Percentiles rank a stretch among this genome's conserved stretches.
phyloP scores from a whole-genome alignment of 2,329 filamentous ascomycete species.

The Verticillium tricorpus region DNA sequence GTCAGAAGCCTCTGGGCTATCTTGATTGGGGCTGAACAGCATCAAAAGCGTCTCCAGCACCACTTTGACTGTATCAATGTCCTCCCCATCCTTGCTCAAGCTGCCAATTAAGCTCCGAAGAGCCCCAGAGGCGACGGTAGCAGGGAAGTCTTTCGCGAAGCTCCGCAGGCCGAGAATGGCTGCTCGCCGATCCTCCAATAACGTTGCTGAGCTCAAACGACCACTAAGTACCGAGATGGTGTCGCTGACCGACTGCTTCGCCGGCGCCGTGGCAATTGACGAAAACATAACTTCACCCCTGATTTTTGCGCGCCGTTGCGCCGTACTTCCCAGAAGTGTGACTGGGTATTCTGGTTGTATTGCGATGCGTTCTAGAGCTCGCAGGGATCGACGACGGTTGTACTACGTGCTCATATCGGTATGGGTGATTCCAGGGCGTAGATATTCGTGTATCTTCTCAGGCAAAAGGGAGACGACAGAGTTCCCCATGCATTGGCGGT shows the following conservation, averaged over 20 bases:
- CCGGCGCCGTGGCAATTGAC: slow-evolving; percentile 67
- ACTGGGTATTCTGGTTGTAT: not conserved
- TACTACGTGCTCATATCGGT: not conserved
- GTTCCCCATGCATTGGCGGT: not conserved
- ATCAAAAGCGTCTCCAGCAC: slow-evolving; percentile 92
- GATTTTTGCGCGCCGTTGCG: not conserved
- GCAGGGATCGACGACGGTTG: not conserved
- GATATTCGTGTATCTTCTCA: not conserved
- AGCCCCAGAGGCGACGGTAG: slow-evolving; percentile 91
- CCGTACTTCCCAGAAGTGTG: not conserved
- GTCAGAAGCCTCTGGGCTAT: slow-evolving; percentile 87
- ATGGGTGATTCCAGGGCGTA: not conserved
- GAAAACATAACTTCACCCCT: slow-evolving; percentile 49
- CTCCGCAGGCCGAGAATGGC: slow-evolving; percentile 90
- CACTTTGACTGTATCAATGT: slow-evolving; percentile 94
- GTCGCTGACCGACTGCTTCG: slow-evolving; percentile 92
- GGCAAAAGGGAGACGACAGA: not conserved
- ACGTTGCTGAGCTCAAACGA: slow-evolving; percentile 80
- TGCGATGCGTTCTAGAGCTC: not conserved
- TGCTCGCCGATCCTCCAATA: slow-evolving; percentile 90
- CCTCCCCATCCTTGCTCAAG: slow-evolving; percentile 81
- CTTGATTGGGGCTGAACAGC: slow-evolving; percentile 71
- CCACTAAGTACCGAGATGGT: slow-evolving; percentile 88
- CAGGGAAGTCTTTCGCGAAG: slow-evolving; percentile 94
- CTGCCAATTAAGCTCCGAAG: slow-evolving; percentile 82